phyloP scores from a whole-genome alignment of 495 filamentous ascomycete genomes.

The Cercophora scortea region DNA sequence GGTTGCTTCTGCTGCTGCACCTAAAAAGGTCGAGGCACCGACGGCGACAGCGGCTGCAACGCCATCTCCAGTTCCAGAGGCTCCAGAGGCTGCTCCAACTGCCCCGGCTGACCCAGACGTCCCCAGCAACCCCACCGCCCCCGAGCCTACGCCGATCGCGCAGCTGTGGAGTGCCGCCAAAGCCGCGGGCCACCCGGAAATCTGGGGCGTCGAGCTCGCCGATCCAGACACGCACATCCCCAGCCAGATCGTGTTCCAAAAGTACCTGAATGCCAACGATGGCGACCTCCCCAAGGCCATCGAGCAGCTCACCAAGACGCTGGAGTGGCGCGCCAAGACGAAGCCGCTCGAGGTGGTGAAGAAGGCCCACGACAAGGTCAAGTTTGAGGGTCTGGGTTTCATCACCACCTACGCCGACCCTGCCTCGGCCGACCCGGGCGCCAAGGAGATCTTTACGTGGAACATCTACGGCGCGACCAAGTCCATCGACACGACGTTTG shows the following conservation, averaged over 20 bases:
- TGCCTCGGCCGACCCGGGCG: conserved; percentile 26
- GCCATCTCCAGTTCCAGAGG: no score
- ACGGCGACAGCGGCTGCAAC: no score
- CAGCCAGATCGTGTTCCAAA: conserved; percentile 77
- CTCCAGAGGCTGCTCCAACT: no score
- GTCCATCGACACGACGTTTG: conserved; percentile 62
- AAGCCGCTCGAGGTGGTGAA: conserved; percentile 39
- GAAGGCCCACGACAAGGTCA: conserved; percentile 38
- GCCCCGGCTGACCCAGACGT: no score
- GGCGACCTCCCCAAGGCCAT: conserved; percentile 64
- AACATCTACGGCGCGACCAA: conserved; percentile 54
- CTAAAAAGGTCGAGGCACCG: no score
- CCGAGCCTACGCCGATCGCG: conserved; percentile 11
- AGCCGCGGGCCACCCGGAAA: conserved; percentile 47
- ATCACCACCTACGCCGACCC: conserved; percentile 39
- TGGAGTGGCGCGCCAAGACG: conserved; percentile 68
- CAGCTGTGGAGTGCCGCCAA: conserved; percentile 31
- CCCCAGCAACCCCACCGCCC: no score
- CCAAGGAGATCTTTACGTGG: conserved; percentile 50
- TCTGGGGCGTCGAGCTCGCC: conserved; percentile 67
- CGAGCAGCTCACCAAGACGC: conserved; percentile 66
- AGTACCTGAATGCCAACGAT: conserved; percentile 83
- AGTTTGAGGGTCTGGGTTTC: conserved; percentile 52
- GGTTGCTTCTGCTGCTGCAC: no score
- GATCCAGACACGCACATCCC: conserved; percentile 50